Conservation (phyloP, 164 flowering plant genomes). For the Santalum album region DNA sequence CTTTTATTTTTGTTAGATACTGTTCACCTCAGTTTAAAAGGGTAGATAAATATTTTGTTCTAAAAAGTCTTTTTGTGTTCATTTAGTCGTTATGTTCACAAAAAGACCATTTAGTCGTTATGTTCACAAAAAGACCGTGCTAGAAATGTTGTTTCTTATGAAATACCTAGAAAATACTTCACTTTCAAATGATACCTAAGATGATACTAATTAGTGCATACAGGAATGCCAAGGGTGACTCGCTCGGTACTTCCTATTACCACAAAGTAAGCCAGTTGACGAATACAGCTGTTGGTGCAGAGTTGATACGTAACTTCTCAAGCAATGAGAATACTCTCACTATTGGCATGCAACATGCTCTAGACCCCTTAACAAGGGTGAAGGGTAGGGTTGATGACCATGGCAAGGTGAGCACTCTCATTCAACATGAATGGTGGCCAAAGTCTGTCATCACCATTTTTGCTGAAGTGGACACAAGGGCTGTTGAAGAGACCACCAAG, state of each 20-base stretch:
- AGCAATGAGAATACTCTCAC: slow-evolving; percentile 54
- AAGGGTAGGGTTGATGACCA: slow-evolving; percentile 65
- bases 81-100: too few species aligned
- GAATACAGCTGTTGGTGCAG: slow-evolving; percentile 34
- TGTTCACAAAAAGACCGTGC: too few species aligned
- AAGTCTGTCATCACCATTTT: slow-evolving; percentile 68
- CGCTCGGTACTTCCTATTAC: slow-evolving; percentile 20
- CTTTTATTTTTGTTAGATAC: too few species aligned
- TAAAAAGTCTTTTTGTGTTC: too few species aligned
- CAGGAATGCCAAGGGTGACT: slow-evolving; percentile 34
- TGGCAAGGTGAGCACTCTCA: slow-evolving; percentile 68
- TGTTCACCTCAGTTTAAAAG: too few species aligned
- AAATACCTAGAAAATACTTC: too few species aligned
- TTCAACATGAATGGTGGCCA: slow-evolving; percentile 85
- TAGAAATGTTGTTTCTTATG: too few species aligned
- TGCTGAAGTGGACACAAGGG: slow-evolving; percentile 74
- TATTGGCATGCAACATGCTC: slow-evolving; percentile 67
- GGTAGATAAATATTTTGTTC: too few species aligned
- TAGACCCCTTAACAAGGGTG: slow-evolving; percentile 61
- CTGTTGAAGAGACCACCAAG: slow-evolving; percentile 73
- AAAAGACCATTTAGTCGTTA: too few species aligned
- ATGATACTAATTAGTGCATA: too few species aligned
- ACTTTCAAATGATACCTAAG: too few species aligned
- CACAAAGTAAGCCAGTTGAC: slow-evolving; percentile 19
- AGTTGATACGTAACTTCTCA: slow-evolving; percentile 26